Percentiles rank a stretch among this genome's conserved stretches.
These are phyloP conservation scores for Torulaspora indica DNA, from an alignment of 805 yeast genomes.

Conservation along the genomic window DNA sequence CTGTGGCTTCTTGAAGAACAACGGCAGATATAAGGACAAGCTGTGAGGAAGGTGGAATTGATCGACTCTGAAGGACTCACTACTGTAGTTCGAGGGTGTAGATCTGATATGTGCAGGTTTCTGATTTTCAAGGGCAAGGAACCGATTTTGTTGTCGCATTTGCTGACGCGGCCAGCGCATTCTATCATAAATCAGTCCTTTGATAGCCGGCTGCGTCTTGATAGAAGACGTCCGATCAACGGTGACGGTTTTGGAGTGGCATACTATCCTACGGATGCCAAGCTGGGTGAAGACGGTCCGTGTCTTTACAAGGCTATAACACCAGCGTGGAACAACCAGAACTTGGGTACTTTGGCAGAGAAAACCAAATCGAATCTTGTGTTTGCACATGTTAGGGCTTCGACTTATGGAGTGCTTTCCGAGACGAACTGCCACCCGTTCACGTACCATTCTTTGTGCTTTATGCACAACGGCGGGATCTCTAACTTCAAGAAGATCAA, in stretches of 20 bases:
- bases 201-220: constrained; percentile 82
- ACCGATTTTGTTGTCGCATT: constrained; percentile 76
- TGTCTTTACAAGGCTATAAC: constrained; percentile 94
- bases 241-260: constrained; percentile 99
- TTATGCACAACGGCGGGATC: constrained; percentile 96
- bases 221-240: constrained; percentile 85
- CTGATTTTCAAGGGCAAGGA: constrained; percentile 89
- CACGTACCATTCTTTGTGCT: constrained; percentile 78
- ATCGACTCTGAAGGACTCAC: background rate
- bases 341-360: constrained; percentile 76
- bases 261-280: constrained; percentile 65
- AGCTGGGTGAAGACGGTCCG: constrained; percentile 61
- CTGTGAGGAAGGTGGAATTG: background rate
- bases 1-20: constrained; percentile 2
- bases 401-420: constrained; percentile 88
- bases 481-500: constrained; percentile 70
- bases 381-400: constrained; percentile 94
- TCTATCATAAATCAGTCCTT: constrained; percentile 95
- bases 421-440: constrained; percentile 98
- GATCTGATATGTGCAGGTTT: constrained; percentile 73
- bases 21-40: background rate
- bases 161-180: constrained; percentile 92
- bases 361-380: constrained; percentile 80
- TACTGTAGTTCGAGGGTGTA: background rate
- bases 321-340: constrained; percentile 97